These are phyloP conservation scores for Colletotrichum sansevieriae DNA, from an alignment of 2,329 filamentous ascomycete genomes.

Conservation along the genomic window DNA sequence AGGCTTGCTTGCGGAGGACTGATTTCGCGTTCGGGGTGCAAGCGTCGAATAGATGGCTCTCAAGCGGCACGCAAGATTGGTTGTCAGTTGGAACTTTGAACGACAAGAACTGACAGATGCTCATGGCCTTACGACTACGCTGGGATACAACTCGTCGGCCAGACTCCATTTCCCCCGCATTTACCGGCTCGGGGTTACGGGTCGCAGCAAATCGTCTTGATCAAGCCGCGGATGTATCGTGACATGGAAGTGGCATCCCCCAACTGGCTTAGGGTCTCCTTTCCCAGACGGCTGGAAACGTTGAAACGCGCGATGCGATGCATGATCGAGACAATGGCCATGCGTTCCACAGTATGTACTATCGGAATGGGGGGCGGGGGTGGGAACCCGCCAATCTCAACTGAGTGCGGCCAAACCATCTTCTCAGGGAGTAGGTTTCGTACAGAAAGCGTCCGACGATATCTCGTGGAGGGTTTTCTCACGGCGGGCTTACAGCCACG, in stretches of 20 bases:
- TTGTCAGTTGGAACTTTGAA: background rate
- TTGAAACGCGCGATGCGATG: conserved; percentile 29
- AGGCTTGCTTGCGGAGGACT: no score
- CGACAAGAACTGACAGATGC: background rate
- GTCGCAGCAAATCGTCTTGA: conserved; percentile 1
- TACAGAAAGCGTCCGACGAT: background rate
- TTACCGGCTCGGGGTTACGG: conserved; percentile 4
- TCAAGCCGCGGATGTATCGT: conserved; percentile 21
- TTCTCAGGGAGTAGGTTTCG: background rate
- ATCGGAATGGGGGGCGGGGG: background rate
- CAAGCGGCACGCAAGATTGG: no score
- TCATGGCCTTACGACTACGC: background rate
- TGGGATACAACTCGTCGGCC: conserved; percentile 6
- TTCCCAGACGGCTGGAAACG: conserved; percentile 22
- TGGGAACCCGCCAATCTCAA: background rate
- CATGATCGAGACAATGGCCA: conserved; percentile 19
- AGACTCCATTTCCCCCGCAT: conserved; percentile 26
- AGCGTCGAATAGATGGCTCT: no score
- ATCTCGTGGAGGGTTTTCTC: background rate
- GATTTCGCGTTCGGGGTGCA: no score
- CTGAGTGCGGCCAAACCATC: background rate
- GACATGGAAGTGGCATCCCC: conserved; percentile 9
- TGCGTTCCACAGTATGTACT: conserved; percentile 17
- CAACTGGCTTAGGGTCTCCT: background rate
- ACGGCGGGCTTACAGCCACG: background rate